phyloP scores from a whole-genome alignment of 345 rosid genomes.

The Salix brachista region DNA sequence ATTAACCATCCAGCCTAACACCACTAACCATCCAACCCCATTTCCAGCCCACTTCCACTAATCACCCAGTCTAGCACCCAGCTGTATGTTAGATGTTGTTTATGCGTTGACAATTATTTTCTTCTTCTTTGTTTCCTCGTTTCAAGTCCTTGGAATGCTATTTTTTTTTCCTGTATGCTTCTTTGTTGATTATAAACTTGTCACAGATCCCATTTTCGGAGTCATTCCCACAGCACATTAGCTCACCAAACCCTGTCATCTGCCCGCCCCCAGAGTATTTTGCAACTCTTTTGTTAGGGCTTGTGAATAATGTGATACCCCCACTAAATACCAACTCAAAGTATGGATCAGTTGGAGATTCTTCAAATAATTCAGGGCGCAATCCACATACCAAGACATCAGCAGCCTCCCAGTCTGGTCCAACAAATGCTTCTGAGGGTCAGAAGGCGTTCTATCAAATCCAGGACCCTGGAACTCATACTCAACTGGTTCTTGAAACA shows the following conservation, averaged over 20 bases:
- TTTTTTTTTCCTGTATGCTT: neutral
- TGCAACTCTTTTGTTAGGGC: conserved; percentile 74
- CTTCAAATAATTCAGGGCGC: conserved; percentile 48
- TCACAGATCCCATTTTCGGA: conserved; percentile 92
- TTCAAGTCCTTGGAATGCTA: neutral
- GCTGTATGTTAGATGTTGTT: too few species aligned
- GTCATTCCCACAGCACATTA: conserved; percentile 79
- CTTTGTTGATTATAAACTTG: conserved; percentile 11
- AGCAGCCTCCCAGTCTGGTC: conserved; percentile 68
- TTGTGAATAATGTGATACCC: conserved; percentile 92
- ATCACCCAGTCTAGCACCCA: too few species aligned
- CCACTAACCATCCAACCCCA: too few species aligned
- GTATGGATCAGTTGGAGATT: conserved; percentile 60
- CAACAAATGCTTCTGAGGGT: conserved; percentile 63
- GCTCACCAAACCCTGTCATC: conserved; percentile 53
- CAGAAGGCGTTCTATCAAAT: conserved; percentile 91
- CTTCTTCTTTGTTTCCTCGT: neutral
- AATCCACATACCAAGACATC: conserved; percentile 61
- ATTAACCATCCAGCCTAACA: too few species aligned
- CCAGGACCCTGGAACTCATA: conserved; percentile 96
- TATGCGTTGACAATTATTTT: neutral
- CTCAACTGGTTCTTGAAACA: conserved; percentile 92
- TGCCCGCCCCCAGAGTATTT: conserved; percentile 94
- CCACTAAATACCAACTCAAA: conserved; percentile 69
- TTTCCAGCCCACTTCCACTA: too few species aligned